Evolutionary conservation across 2,329 filamentous ascomycete species (phyloP).

Genomic region (Pseudopyricularia cyperi): DNA sequence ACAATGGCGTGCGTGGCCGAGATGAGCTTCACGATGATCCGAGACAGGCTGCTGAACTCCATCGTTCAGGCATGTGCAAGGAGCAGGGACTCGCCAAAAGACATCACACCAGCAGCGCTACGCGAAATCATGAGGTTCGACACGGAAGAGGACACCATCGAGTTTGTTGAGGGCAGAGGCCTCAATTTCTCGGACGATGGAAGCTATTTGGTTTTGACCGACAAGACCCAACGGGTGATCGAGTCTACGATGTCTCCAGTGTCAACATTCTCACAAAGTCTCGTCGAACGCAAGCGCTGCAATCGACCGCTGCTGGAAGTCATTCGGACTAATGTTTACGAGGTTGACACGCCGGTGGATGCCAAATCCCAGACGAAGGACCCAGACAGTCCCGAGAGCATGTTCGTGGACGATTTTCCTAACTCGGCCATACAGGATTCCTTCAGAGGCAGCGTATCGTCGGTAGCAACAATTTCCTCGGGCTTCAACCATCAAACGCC

Average conservation of each 20-base stretch:
- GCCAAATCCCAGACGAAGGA: neutral
- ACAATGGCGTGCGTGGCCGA: conserved; percentile 59
- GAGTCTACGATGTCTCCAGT: conserved; percentile 18
- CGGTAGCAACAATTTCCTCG: neutral
- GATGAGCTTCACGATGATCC: conserved; percentile 50
- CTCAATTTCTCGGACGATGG: conserved; percentile 34
- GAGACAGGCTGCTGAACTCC: conserved; percentile 42
- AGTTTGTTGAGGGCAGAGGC: conserved; percentile 47
- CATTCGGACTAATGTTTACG: conserved; percentile 42
- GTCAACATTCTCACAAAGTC: conserved; percentile 35
- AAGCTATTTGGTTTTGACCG: conserved; percentile 29
- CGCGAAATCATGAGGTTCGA: conserved; percentile 54
- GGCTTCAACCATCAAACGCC: neutral
- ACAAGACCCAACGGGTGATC: conserved; percentile 9
- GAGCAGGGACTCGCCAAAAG: conserved; percentile 42
- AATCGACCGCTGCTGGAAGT: conserved; percentile 36
- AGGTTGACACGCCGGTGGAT: conserved; percentile 15
- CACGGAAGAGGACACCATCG: conserved; percentile 50
- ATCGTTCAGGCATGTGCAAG: conserved; percentile 42
- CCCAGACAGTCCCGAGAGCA: conserved; percentile 9
- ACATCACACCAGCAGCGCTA: conserved; percentile 42
- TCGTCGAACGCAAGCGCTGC: conserved; percentile 50
- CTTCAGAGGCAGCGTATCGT: neutral
- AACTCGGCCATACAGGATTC: neutral
- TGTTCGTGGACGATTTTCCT: conserved; percentile 12